Conservation (phyloP, 2,329 filamentous ascomycete species). For the Fusarium heterosporum region DNA sequence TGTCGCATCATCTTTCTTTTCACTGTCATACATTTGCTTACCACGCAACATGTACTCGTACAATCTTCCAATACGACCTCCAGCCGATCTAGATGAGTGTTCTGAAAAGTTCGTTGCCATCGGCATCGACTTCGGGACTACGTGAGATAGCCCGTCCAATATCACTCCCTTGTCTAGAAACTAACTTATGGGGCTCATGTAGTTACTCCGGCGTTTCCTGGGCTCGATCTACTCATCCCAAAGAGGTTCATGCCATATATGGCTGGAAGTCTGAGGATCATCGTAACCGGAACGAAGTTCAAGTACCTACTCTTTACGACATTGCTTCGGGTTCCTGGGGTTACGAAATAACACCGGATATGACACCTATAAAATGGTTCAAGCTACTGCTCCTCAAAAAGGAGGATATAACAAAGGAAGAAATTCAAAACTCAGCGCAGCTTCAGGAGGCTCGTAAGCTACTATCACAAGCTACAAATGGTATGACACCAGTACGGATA, state of each 20-base stretch:
- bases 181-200: background rate
- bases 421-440: constrained; percentile 1
- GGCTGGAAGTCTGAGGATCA: constrained; percentile 6
- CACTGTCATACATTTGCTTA: no score
- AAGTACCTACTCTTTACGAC: constrained; percentile 27
- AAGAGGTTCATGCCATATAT: background rate
- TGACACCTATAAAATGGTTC: constrained; percentile 28
- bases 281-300: background rate
- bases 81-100: background rate
- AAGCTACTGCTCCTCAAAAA: constrained; percentile 18
- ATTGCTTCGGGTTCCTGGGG: constrained; percentile 16
- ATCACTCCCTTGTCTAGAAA: no score
- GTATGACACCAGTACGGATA: background rate
- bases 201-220: constrained; percentile 30
- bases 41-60: no score
- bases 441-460: constrained; percentile 1
- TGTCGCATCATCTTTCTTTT: no score
- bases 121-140: constrained; percentile 7
- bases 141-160: background rate
- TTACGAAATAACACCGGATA: constrained; percentile 18
- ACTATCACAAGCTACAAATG: rapidly evolving
- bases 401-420: constrained; percentile 5
- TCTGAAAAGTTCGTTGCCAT: background rate
- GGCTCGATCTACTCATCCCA: constrained; percentile 14
- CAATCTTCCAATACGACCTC: no score